These are phyloP conservation scores for Cystobasidium onofrii DNA, from an alignment of 768 basidiomycete genomes.

Conservation along the genomic window DNA sequence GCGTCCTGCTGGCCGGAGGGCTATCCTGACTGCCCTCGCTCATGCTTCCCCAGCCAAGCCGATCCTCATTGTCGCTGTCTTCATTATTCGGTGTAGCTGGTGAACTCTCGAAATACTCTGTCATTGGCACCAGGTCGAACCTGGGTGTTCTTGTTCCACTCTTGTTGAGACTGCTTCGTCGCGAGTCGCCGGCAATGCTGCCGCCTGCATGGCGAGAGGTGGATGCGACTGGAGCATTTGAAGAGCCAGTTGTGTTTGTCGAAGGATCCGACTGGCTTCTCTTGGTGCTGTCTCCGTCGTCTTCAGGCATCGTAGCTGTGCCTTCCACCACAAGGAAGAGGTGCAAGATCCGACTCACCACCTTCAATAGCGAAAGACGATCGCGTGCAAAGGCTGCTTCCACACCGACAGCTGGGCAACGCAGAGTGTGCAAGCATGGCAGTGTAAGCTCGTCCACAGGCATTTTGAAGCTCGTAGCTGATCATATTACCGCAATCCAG, in stretches of 20 bases:
- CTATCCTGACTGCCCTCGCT: conserved; percentile 12
- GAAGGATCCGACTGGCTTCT: not conserved
- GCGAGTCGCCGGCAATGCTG: not conserved
- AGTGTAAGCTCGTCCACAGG: not conserved
- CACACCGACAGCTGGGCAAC: not conserved
- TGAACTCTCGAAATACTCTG: not conserved
- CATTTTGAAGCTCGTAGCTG: no score
- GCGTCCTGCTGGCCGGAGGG: conserved; percentile 33
- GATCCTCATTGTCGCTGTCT: conserved; percentile 4
- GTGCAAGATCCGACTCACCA: not conserved
- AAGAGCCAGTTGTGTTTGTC: not conserved
- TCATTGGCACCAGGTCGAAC: conserved; percentile 18
- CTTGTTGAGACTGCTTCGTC: not conserved
- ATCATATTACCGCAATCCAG: not conserved
- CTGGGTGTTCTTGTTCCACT: conserved; percentile 10
- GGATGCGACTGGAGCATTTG: not conserved
- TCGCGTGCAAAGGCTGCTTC: not conserved
- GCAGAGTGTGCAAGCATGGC: not conserved
- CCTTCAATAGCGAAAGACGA: not conserved
- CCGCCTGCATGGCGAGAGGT: not conserved
- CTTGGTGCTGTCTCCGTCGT: not conserved
- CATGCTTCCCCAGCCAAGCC: not conserved
- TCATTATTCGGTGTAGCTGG: not conserved
- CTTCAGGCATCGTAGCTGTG: not conserved
- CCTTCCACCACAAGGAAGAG: not conserved